These are phyloP conservation scores for Ganoderma resinaceum DNA, from an alignment of 1,284 basidiomycete genomes.

Conservation along the genomic window DNA sequence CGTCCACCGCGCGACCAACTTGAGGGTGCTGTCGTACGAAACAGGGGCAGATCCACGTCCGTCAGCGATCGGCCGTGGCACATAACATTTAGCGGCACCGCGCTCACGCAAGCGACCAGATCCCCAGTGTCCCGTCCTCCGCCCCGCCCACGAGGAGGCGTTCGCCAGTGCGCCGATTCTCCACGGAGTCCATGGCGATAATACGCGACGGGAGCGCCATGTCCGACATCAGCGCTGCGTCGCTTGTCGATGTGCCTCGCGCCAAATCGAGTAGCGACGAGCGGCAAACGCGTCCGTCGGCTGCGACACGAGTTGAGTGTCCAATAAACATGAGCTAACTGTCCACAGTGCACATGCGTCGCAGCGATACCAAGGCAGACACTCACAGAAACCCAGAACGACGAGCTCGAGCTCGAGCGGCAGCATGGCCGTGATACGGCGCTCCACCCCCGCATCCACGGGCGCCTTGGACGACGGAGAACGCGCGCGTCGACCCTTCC, in stretches of 20 bases:
- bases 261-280: conserved; percentile 48
- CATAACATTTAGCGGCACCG: background rate
- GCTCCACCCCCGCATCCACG: conserved; percentile 10
- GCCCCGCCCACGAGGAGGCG: conserved; percentile 71
- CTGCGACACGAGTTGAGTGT: conserved; percentile 45
- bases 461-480: conserved; percentile 7
- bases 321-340: background rate
- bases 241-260: conserved; percentile 32
- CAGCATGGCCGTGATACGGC: conserved; percentile 54
- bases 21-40: conserved; percentile 55
- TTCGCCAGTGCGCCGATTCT: conserved; percentile 62
- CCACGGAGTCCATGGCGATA: conserved; percentile 57
- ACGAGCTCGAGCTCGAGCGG: conserved; percentile 64
- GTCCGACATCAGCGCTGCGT: conserved; percentile 48
- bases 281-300: conserved; percentile 60
- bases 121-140: conserved; percentile 75
- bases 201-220: conserved; percentile 56
- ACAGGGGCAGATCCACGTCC: background rate
- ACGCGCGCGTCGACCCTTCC: conserved; percentile 35
- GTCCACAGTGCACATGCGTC: background rate
- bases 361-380: background rate
- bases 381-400: conserved; percentile 68
- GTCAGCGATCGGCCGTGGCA: background rate
- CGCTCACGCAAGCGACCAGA: conserved; percentile 66
- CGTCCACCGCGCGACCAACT: conserved; percentile 71